Percentiles rank a stretch among this genome's conserved stretches.
phyloP scores from a whole-genome alignment of 805 yeast genomes.

The Ogataea zsoltii region DNA sequence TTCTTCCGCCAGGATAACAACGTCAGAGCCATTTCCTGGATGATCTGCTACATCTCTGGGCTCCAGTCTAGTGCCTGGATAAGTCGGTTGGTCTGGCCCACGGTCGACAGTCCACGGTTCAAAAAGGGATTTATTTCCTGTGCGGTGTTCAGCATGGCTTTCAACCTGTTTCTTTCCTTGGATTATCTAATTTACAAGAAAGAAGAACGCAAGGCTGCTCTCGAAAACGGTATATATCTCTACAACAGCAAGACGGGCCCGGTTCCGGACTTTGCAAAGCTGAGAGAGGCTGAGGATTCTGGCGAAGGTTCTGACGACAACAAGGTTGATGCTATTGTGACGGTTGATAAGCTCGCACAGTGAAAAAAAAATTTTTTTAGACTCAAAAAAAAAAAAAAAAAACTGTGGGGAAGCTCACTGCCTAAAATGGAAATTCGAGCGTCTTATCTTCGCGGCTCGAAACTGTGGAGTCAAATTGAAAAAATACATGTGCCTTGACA shows the following conservation, averaged over 20 bases:
- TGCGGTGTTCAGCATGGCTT: conserved; percentile 40
- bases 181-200: conserved; percentile 45
- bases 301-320: too few species aligned
- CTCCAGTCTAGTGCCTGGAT: conserved; percentile 38
- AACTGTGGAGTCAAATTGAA: conserved; percentile 6
- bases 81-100: conserved; percentile 39
- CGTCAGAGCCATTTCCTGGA: conserved; percentile 56
- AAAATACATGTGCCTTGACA: conserved; percentile 2
- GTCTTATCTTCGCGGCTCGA: conserved; percentile 1
- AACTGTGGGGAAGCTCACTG: conserved; percentile 1
- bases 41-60: conserved; percentile 55
- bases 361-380: too few species aligned
- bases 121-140: conserved; percentile 53
- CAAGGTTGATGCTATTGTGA: too few species aligned
- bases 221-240: conserved; percentile 49
- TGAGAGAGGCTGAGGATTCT: neutral
- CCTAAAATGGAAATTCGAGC: conserved; percentile 4
- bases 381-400: neutral
- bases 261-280: conserved; percentile 8
- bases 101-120: conserved; percentile 58
- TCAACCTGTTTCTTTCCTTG: conserved; percentile 20
- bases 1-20: conserved; percentile 58
- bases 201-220: conserved; percentile 48
- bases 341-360: too few species aligned
- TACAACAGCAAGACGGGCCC: conserved; percentile 37